These are phyloP conservation scores for Halteria grandinella DNA, from an alignment of 73 alveolate species.

Conservation along the genomic window DNA sequence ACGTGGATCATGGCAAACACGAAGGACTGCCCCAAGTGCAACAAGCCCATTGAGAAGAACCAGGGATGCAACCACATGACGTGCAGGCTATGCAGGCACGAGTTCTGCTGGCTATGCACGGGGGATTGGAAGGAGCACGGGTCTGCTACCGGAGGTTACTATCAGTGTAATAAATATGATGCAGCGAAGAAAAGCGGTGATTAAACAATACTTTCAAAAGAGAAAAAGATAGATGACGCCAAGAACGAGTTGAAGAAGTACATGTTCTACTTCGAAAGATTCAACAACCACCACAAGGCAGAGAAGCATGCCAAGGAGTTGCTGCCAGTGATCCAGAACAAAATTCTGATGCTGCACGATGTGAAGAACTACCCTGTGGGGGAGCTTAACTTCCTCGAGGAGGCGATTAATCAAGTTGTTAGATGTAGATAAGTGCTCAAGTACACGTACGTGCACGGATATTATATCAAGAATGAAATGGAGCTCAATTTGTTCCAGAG, in stretches of 20 bases:
- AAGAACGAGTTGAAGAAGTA: conserved; percentile 85
- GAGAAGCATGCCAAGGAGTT: conserved; percentile 68
- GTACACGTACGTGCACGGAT: conserved; percentile 90
- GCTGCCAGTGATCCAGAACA: conserved; percentile 55
- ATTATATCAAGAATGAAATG: conserved; percentile 73
- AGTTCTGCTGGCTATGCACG: conserved; percentile 97
- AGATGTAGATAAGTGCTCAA: conserved; percentile 88
- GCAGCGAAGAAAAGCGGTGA: conserved; percentile 37
- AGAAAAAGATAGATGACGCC: conserved; percentile 71
- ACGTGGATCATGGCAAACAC: conserved; percentile 94
- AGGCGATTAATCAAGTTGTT: conserved; percentile 83
- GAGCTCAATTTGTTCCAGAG: conserved; percentile 75
- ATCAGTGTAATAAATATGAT: conserved; percentile 68
- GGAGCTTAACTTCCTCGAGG: conserved; percentile 86
- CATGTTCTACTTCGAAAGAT: conserved; percentile 90
- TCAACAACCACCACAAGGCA: conserved; percentile 83
- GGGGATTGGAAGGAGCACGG: conserved; percentile 96
- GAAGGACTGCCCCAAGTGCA: conserved; percentile 97
- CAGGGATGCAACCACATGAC: conserved; percentile 97
- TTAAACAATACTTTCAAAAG: conserved; percentile 64
- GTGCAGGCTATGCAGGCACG: conserved; percentile 92
- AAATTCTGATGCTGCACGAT: conserved; percentile 65
- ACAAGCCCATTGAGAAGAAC: conserved; percentile 92
- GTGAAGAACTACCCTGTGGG: conserved; percentile 75
- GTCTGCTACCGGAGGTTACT: conserved; percentile 75